phyloP scores from a whole-genome alignment of 257 asterid genomes.

The Capsicum rhomboideum region DNA sequence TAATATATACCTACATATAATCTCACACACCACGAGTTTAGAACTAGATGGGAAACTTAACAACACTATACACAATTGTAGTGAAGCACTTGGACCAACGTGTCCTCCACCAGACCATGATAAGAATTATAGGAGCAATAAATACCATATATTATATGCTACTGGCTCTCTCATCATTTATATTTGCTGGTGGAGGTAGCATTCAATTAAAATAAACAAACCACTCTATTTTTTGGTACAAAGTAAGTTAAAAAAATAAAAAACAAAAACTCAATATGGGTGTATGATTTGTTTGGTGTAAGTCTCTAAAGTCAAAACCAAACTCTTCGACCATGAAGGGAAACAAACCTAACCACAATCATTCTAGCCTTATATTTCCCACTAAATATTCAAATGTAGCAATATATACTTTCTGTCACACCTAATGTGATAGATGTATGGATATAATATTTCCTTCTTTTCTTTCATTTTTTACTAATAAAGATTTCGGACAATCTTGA shows the following conservation, averaged over 20 bases:
- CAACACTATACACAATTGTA: background rate
- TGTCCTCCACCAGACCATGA: background rate
- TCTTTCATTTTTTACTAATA: no score
- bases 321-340: background rate
- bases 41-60: background rate
- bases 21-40: background rate
- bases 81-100: background rate
- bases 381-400: background rate
- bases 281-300: background rate
- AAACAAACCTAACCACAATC: background rate
- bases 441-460: no score
- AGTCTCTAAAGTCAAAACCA: background rate
- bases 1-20: background rate
- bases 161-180: background rate
- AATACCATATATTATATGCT: background rate
- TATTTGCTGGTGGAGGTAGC: background rate
- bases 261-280: background rate
- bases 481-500: no score
- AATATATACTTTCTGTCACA: background rate
- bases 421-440: background rate
- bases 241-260: background rate
- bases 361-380: background rate
- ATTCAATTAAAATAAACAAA: background rate
- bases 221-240: background rate
- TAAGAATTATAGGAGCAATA: background rate